Base-by-base conservation (phyloP, 2,329 filamentous ascomycete genomes). In the Pseudogymnoascus sp. region DNA sequence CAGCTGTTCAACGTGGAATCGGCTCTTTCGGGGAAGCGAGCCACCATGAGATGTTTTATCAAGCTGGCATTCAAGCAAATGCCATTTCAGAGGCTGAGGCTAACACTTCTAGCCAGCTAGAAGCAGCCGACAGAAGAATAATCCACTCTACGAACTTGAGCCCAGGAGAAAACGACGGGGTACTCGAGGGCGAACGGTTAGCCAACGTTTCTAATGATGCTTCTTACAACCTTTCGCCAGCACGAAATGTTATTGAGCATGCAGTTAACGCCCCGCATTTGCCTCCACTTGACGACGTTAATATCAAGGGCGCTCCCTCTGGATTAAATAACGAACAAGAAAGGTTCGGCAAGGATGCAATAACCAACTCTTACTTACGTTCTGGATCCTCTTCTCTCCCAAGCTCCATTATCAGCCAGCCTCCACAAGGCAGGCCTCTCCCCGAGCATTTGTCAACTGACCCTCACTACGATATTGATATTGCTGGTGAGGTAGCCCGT, bases 381-480 rank as follows among this genome's bases (percentile, higher is more conserved):
- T 5, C 55, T 38, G 55, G 55, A 11, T 37, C 16, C 4, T 59
- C 37, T 11, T 59, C 55, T 21, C 37, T 59, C 16, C 37, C 55
- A 16, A 37, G 21, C 18, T 40, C 31, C 18, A 33, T 59, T 38
- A 38, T 59, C 31, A 37, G 31, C 16, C 12, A 35, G 14, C 37
- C 59, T 41, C 8, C 6, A 31, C 45, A 52, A 31, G 38, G 59
- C 3, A 66, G 66, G 11, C 64, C 66, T 4, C 73, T 86, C 0
- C 78, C 79, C 0, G 81, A 87, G 64, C 85, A 88, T 69, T 84
- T 79, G 0, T 75, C 81, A 1, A 78, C 83, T 0, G 77, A 85
- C 41, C 82, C 85, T 0, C 83, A 89, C 66, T 91, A 89, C 69
- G 88, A 91, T 67, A 63, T 68, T 0, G 80, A 84, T 61, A 79